These are phyloP conservation scores for Jatropha curcas DNA, from an alignment of 345 rosid species.

Conservation along the genomic window DNA sequence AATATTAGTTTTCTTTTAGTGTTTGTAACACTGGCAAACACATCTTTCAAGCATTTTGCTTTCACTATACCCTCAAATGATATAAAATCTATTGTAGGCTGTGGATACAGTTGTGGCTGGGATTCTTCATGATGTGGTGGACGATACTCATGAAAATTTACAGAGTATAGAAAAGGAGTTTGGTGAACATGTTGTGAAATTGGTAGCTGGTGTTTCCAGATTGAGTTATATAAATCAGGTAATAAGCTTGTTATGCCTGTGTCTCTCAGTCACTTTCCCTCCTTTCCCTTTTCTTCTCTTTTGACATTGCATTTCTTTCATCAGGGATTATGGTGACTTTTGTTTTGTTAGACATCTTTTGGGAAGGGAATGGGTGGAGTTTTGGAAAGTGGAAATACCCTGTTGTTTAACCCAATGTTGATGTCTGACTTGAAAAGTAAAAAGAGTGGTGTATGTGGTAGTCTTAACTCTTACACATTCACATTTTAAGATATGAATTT, in stretches of 20 bases:
- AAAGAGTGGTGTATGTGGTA: not conserved
- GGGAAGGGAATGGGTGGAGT: not conserved
- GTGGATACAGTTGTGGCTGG: constrained; percentile 70
- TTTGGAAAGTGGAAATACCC: not conserved
- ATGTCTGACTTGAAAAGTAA: not conserved
- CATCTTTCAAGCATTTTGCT: not conserved
- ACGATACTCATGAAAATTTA: constrained; percentile 55
- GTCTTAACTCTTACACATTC: not conserved
- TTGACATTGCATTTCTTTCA: not conserved
- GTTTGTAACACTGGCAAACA: not conserved
- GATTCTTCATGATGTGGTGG: constrained; percentile 67
- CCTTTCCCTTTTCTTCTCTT: not conserved
- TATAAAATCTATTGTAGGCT: constrained; percentile 41
- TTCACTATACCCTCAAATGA: constrained; percentile 5
- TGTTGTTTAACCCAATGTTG: not conserved
- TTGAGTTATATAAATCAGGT: constrained; percentile 74
- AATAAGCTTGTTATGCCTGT: not conserved
- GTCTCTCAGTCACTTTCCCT: not conserved
- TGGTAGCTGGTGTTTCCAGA: constrained; percentile 70
- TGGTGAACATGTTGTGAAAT: constrained; percentile 63
- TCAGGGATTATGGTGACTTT: not conserved
- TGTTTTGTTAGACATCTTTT: not conserved
- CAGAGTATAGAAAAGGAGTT: constrained; percentile 51
- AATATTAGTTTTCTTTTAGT: not conserved
- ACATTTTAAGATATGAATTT: not conserved